Conservation (phyloP, 441 rosid species). For the Hura crepitans region DNA sequence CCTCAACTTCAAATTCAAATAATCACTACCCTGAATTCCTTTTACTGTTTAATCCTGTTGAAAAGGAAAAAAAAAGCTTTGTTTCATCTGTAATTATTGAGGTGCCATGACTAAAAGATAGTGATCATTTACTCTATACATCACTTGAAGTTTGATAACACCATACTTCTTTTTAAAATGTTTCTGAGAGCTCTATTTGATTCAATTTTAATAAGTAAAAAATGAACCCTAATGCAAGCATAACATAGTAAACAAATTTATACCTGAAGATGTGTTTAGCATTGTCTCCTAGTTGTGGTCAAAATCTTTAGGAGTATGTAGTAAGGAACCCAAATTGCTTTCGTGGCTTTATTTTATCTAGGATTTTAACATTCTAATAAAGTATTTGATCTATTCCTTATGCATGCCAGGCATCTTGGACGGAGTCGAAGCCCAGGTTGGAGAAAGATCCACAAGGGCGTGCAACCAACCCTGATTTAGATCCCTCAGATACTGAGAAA, state of each 20-base stretch:
- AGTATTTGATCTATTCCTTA: constrained; percentile 15
- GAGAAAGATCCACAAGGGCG: constrained; percentile 98
- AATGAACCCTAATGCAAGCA: neutral
- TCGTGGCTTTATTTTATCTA: neutral
- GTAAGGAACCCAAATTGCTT: neutral
- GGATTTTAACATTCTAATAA: constrained; percentile 7
- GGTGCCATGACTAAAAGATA: neutral
- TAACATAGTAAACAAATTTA: neutral
- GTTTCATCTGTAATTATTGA: no score
- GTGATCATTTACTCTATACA: neutral
- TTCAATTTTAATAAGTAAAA: neutral
- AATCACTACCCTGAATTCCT: no score
- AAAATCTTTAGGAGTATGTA: neutral
- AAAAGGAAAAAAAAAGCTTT: no score
- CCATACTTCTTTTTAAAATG: neutral
- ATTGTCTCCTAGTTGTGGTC: neutral
- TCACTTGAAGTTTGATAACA: neutral
- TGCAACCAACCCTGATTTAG: constrained; percentile 69
- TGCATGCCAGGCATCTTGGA: constrained; percentile 74
- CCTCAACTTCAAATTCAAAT: no score
- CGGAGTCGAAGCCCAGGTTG: constrained; percentile 76
- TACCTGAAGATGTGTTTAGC: neutral
- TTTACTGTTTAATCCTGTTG: no score
- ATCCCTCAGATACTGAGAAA: constrained; percentile 76
- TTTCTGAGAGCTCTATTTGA: neutral